A percentile compares a stretch with the other conserved stretches of the same genome.
Conservation (phyloP, 257 asterid species). For the Solanum neorickii region DNA sequence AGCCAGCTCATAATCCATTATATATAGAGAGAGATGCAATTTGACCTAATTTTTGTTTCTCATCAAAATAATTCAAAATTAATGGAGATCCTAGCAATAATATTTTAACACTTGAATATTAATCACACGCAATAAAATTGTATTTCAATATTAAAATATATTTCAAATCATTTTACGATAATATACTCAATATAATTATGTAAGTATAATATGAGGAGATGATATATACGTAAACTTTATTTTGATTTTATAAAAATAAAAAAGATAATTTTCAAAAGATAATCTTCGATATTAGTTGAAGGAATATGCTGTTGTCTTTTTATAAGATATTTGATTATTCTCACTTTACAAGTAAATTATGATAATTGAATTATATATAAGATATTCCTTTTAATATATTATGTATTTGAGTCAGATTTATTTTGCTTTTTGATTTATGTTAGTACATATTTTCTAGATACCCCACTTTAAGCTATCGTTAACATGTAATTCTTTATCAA, state of each 20-base stretch:
- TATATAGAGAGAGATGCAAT: neutral
- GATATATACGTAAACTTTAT: neutral
- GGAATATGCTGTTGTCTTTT: neutral
- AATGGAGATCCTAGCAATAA: neutral
- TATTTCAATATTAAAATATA: neutral
- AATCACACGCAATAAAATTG: neutral
- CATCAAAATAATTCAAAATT: neutral
- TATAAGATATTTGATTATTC: neutral
- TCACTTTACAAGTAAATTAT: neutral
- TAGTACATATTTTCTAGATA: neutral
- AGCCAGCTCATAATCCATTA: neutral
- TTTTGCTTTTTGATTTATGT: neutral
- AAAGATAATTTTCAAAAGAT: neutral
- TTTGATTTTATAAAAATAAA: neutral
- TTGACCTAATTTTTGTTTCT: neutral
- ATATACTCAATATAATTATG: neutral
- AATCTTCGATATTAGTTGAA: neutral
- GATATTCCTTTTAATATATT: neutral
- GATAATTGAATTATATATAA: neutral
- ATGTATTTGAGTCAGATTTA: neutral
- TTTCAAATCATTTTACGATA: neutral
- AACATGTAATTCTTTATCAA: neutral
- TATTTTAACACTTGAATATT: neutral
- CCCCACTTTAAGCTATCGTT: neutral
- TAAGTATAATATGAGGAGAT: neutral